Evolutionary conservation across 345 rosid genomes (phyloP).

Genomic region (Gynandropsis gynandra): DNA sequence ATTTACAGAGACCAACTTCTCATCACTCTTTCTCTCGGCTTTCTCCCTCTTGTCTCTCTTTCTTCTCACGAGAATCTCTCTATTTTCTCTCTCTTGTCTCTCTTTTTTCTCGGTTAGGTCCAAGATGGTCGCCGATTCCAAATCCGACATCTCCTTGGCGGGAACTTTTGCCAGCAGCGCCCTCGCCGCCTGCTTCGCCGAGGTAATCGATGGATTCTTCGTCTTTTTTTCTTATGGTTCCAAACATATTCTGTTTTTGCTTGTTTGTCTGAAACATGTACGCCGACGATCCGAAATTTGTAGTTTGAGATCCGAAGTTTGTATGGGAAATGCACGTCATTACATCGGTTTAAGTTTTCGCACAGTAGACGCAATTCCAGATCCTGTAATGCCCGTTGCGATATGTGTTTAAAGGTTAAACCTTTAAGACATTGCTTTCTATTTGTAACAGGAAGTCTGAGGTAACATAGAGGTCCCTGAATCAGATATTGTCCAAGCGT

Average conservation of each 20-base stretch:
- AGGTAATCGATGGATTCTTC: constrained; percentile 35
- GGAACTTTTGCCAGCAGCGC: constrained; percentile 86
- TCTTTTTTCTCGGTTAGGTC: not conserved
- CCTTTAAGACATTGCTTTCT: constrained; percentile 1
- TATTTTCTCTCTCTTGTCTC: not conserved
- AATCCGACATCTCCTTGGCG: constrained; percentile 74
- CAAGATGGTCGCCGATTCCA: constrained; percentile 71
- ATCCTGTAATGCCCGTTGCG: too few relatives aligned
- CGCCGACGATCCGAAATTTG: not conserved
- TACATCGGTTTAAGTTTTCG: too few relatives aligned
- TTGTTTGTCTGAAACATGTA: not conserved
- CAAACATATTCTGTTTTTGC: not conserved
- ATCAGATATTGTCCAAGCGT: constrained; percentile 85
- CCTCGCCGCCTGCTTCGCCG: constrained; percentile 92
- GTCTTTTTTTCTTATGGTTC: not conserved
- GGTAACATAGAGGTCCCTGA: constrained; percentile 75
- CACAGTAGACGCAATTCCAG: too few relatives aligned
- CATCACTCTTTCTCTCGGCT: constrained; percentile 20
- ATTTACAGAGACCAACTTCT: too few relatives aligned
- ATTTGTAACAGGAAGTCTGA: constrained; percentile 66
- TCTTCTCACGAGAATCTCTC: constrained; percentile 5
- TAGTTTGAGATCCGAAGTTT: too few relatives aligned
- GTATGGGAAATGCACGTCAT: too few relatives aligned
- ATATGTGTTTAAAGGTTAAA: constrained; percentile 12
- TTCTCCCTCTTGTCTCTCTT: too few relatives aligned